These are phyloP conservation scores for Verticillium tricorpus DNA, from an alignment of 2,329 filamentous ascomycete species.

Conservation along the genomic window DNA sequence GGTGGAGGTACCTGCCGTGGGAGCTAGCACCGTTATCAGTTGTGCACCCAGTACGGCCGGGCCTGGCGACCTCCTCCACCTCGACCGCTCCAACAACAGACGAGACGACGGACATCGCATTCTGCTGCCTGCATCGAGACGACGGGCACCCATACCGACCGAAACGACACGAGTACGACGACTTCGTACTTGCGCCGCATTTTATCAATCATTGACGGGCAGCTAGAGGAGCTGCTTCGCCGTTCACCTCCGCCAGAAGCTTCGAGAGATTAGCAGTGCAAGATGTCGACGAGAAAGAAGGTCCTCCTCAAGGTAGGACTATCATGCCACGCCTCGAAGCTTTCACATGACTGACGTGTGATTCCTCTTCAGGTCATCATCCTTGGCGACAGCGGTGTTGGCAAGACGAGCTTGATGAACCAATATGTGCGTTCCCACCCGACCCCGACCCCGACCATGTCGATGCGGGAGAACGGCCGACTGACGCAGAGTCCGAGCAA, in stretches of 20 bases:
- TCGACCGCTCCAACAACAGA: slow-evolving; percentile 12
- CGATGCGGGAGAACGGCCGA: background rate
- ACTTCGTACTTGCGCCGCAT: background rate
- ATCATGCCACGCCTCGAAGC: slow-evolving; percentile 5
- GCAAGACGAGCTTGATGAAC: slow-evolving; percentile 99
- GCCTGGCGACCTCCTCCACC: slow-evolving; percentile 8
- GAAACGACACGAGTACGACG: background rate
- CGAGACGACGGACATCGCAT: background rate
- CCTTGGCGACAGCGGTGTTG: slow-evolving; percentile 96
- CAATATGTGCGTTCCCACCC: slow-evolving; percentile 78
- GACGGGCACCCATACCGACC: background rate
- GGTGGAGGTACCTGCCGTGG: background rate
- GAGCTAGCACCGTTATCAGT: background rate
- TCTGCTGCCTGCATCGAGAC: background rate
- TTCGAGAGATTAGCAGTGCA: slow-evolving; percentile 16
- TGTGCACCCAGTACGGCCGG: background rate
- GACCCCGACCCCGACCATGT: background rate
- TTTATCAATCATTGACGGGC: background rate
- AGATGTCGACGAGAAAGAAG: slow-evolving; percentile 83
- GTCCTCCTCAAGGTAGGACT: slow-evolving; percentile 74
- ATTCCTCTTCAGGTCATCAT: slow-evolving; percentile 78
- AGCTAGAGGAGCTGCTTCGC: background rate
- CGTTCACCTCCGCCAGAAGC: background rate
- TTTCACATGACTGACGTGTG: background rate
- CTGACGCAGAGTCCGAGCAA: slow-evolving; percentile 1